These are phyloP conservation scores for Grigorovia humatica DNA, from an alignment of 805 yeast genomes.

Conservation along the genomic window DNA sequence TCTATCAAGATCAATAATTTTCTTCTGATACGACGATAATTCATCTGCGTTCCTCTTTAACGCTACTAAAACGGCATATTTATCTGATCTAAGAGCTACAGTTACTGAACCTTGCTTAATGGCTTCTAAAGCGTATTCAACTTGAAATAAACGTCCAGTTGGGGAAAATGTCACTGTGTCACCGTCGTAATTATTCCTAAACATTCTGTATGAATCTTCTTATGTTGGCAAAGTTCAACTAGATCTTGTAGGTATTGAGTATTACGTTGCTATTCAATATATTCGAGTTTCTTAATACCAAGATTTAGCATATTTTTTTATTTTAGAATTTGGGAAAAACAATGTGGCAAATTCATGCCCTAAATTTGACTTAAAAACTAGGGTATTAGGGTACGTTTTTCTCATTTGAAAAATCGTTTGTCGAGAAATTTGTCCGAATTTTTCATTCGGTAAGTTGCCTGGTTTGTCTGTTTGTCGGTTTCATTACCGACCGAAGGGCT, in stretches of 20 bases:
- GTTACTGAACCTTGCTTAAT: slow-evolving; percentile 98
- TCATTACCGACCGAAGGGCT: too few species aligned
- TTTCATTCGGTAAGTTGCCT: not conserved
- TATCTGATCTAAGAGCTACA: slow-evolving; percentile 80
- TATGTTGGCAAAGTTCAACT: too few species aligned
- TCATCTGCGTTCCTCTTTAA: slow-evolving; percentile 95
- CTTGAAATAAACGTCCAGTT: slow-evolving; percentile 95
- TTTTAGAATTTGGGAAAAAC: not conserved
- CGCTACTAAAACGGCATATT: slow-evolving; percentile 86
- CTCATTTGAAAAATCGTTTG: too few species aligned
- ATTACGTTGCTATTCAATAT: too few species aligned
- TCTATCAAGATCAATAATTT: slow-evolving; percentile 80
- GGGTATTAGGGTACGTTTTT: too few species aligned
- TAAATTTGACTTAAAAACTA: too few species aligned
- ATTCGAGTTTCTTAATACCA: too few species aligned
- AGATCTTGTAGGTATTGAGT: too few species aligned
- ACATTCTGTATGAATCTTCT: slow-evolving; percentile 34
- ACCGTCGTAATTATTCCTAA: slow-evolving; percentile 97
- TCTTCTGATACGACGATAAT: slow-evolving; percentile 92
- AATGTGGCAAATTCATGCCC: not conserved
- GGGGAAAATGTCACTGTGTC: slow-evolving; percentile 98
- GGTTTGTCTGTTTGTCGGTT: not conserved
- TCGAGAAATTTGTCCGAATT: too few species aligned
- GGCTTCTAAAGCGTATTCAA: slow-evolving; percentile 94
- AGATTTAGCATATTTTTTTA: too few species aligned